A percentile compares a stretch with the other conserved stretches of the same genome.
phyloP scores from a whole-genome alignment of 2,329 filamentous ascomycete species.

The Lasiodiplodia theobromae region DNA sequence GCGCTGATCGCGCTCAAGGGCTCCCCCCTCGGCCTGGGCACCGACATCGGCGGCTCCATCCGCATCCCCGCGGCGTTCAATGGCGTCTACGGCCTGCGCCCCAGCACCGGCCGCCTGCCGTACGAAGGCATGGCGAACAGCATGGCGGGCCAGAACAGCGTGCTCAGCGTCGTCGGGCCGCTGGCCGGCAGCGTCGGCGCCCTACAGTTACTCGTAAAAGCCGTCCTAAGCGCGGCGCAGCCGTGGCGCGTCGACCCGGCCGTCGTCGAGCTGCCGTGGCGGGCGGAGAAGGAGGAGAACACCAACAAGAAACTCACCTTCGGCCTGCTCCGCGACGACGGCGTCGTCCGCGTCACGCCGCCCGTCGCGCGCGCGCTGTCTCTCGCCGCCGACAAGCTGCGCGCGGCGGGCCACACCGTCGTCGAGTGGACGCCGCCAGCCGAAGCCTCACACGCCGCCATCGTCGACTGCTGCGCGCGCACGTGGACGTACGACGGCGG shows the following conservation, averaged over 20 bases:
- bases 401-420: slow-evolving; percentile 40
- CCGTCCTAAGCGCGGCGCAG: slow-evolving; percentile 59
- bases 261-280: slow-evolving; percentile 71
- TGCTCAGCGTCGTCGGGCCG: slow-evolving; percentile 69
- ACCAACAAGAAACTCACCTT: slow-evolving; percentile 49
- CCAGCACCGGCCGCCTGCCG: slow-evolving; percentile 59
- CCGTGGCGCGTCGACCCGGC: slow-evolving; percentile 74
- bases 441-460: background rate
- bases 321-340: slow-evolving; percentile 32
- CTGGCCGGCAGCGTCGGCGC: slow-evolving; percentile 64
- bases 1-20: slow-evolving; percentile 63
- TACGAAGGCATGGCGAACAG: slow-evolving; percentile 61
- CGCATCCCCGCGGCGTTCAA: slow-evolving; percentile 68
- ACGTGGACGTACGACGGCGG: slow-evolving; percentile 19
- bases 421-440: slow-evolving; percentile 32
- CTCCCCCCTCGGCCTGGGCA: slow-evolving; percentile 64
- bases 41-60: slow-evolving; percentile 64
- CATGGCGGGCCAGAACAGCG: slow-evolving; percentile 69
- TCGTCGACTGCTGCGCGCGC: slow-evolving; percentile 7
- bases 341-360: slow-evolving; percentile 13
- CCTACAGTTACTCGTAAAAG: slow-evolving; percentile 63
- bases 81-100: slow-evolving; percentile 63
- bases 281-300: slow-evolving; percentile 55
- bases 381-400: slow-evolving; percentile 36
- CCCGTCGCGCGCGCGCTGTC: slow-evolving; percentile 41